These are phyloP conservation scores for Rubia peregrina DNA, from an alignment of 305 asterid genomes.

Conservation along the genomic window DNA sequence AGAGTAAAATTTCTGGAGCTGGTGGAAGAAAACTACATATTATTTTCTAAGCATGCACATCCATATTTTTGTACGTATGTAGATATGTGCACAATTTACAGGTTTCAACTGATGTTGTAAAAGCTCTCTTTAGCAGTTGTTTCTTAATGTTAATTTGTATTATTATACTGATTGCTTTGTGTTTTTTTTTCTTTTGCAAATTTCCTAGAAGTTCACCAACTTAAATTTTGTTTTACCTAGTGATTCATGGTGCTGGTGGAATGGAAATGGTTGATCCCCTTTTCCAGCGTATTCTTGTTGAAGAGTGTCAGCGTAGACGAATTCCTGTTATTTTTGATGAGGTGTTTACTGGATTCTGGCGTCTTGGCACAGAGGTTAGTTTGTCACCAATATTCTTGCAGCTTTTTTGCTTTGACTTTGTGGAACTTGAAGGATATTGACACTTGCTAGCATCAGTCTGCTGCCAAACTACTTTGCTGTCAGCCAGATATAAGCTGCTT, in stretches of 20 bases:
- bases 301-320: slow-evolving; percentile 62
- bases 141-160: background rate
- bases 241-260: slow-evolving; percentile 93
- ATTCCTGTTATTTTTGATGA: slow-evolving; percentile 93
- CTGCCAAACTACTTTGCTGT: slow-evolving; percentile 74
- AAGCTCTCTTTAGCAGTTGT: background rate
- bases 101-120: background rate
- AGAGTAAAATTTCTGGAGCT: background rate
- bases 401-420: slow-evolving; percentile 10
- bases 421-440: slow-evolving; percentile 13
- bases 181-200: background rate
- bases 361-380: slow-evolving; percentile 89
- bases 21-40: background rate
- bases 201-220: background rate
- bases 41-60: background rate
- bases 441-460: slow-evolving; percentile 49
- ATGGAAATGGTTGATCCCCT: slow-evolving; percentile 95
- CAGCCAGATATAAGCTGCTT: slow-evolving; percentile 92
- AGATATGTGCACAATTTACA: background rate
- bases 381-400: background rate
- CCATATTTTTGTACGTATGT: background rate
- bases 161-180: background rate
- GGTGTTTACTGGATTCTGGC: slow-evolving; percentile 99
- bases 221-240: slow-evolving; percentile 29
- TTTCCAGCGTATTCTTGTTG: slow-evolving; percentile 79